Conservation (phyloP, 768 basidiomycete species). For the Neoboletus magnificus region DNA sequence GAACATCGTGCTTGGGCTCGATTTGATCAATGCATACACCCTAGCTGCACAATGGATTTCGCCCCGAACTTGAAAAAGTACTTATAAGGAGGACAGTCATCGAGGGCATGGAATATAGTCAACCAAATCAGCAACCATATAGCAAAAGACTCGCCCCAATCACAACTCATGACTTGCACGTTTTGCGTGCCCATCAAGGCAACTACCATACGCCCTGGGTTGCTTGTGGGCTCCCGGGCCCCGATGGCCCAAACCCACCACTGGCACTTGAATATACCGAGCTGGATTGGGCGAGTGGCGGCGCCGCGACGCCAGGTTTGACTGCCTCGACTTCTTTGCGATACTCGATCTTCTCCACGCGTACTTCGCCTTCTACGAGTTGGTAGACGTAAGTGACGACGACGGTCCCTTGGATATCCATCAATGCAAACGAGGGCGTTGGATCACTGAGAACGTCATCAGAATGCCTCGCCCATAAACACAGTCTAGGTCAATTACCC, state of each 20-base stretch:
- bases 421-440: conserved; percentile 91
- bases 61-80: not conserved
- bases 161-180: not conserved
- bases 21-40: not conserved
- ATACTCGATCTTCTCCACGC: conserved; percentile 90
- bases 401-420: conserved; percentile 97
- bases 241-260: conserved; percentile 18
- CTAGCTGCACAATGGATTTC: not conserved
- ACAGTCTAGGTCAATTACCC: not conserved
- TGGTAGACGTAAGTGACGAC: conserved; percentile 98
- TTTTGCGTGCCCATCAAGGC: not conserved
- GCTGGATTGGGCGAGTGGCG: conserved; percentile 31
- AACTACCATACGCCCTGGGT: conserved; percentile 29
- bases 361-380: conserved; percentile 87
- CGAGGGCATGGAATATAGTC: not conserved
- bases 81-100: not conserved
- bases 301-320: conserved; percentile 25
- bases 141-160: not conserved
- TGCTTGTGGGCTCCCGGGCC: conserved; percentile 26
- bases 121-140: not conserved
- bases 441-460: conserved; percentile 54
- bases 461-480: not conserved
- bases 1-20: not conserved
- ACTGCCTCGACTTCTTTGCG: conserved; percentile 54
- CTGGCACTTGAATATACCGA: conserved; percentile 29